These are phyloP conservation scores for Eutrema japonicum DNA, from an alignment of 345 rosid genomes.

Conservation along the genomic window DNA sequence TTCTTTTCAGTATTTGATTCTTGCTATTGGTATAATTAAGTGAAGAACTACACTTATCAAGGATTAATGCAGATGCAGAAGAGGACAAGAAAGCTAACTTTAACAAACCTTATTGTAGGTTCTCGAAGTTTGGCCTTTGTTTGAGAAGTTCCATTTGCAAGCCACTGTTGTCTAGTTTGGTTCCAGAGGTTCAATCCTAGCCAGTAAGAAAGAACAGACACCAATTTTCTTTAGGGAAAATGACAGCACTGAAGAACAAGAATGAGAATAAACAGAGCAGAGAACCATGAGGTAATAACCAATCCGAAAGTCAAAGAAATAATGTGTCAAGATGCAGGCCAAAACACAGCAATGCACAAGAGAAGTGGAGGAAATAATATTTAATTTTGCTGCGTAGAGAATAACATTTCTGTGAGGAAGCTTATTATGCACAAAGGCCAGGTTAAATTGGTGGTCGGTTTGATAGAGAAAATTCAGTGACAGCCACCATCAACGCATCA, in stretches of 20 bases:
- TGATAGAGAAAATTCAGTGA: neutral
- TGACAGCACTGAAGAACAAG: neutral
- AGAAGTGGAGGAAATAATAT: neutral
- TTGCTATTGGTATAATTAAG: neutral
- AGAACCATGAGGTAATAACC: neutral
- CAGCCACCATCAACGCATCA: conserved; percentile 8
- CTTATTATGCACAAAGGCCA: neutral
- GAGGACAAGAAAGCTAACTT: neutral
- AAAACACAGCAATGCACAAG: neutral
- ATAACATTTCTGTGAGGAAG: neutral
- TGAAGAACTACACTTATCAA: neutral
- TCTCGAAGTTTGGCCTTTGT: conserved; percentile 51
- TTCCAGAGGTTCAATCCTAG: conserved; percentile 77
- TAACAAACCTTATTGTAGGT: conserved; percentile 67
- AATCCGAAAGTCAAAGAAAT: neutral
- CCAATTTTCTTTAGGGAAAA: neutral
- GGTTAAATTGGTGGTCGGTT: neutral
- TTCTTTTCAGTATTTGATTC: conserved; percentile 7
- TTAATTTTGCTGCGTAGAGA: neutral
- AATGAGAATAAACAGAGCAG: conserved; percentile 23
- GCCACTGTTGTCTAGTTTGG: conserved; percentile 75
- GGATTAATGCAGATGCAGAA: neutral
- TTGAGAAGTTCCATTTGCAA: conserved; percentile 52
- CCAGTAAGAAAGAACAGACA: conserved; percentile 31
- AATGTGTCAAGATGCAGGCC: conserved; percentile 1